A percentile compares a stretch with the other conserved stretches of the same genome.
Conservation (phyloP, 1,284 basidiomycete species). For the Coniferiporia weirii region DNA sequence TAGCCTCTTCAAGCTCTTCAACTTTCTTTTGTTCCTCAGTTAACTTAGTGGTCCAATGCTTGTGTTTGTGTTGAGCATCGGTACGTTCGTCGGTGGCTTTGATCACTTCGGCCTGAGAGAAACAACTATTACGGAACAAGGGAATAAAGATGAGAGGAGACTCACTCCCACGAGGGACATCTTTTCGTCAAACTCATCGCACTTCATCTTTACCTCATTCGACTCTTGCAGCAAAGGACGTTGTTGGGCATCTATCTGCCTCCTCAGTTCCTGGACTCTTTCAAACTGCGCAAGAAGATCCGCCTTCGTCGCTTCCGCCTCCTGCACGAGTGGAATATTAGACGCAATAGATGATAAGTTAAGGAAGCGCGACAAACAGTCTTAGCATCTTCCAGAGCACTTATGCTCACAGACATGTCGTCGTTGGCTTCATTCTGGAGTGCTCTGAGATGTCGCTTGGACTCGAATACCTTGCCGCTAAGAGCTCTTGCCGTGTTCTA, state of each 20-base stretch:
- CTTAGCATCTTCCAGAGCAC: constrained; percentile 56
- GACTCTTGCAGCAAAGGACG: constrained; percentile 35
- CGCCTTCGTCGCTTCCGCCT: constrained; percentile 48
- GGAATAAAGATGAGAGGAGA: not conserved
- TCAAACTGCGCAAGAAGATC: constrained; percentile 45
- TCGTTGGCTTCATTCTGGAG: constrained; percentile 63
- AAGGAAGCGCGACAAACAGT: constrained; percentile 30
- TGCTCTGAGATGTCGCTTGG: constrained; percentile 32
- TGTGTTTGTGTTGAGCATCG: constrained; percentile 39
- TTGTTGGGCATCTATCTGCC: constrained; percentile 39
- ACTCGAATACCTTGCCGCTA: constrained; percentile 26
- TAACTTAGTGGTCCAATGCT: constrained; percentile 46
- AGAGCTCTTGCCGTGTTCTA: constrained; percentile 27
- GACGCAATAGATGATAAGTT: not conserved
- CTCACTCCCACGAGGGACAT: constrained; percentile 39
- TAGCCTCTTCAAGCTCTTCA: constrained; percentile 38
- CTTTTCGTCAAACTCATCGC: constrained; percentile 43
- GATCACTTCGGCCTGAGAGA: constrained; percentile 37
- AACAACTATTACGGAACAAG: not conserved
- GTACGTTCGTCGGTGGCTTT: constrained; percentile 42
- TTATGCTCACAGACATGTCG: constrained; percentile 67
- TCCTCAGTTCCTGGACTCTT: constrained; percentile 38
- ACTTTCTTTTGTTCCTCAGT: constrained; percentile 39
- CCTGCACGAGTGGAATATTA: constrained; percentile 34
- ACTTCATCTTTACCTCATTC: constrained; percentile 41